Base-by-base conservation (phyloP, 2,329 filamentous ascomycete species). In the Alternaria sp. region DNA sequence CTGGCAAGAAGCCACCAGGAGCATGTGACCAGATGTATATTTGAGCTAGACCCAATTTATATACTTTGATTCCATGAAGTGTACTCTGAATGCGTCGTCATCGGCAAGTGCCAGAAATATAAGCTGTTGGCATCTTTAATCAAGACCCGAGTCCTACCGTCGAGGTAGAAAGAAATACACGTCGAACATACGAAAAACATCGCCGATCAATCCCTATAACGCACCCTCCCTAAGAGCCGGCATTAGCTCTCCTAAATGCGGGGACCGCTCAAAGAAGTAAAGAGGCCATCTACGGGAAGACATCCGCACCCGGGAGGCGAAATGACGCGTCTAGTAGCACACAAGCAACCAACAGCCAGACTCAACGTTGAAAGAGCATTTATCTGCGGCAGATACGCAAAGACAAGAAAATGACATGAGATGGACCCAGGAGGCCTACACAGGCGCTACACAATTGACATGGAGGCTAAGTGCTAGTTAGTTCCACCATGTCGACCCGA, bases 181-280 rank as follows among this genome's bases (percentile, higher is more conserved):
- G 13, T 49, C 2, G 19, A 51, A 23, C 10, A 45, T 21, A 4
- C 1, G 8, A 21, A 45, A 19, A 5, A 11, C 17, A 45, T 19
- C 11, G 19, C 17, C 13, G 19, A 21, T 52, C 13, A 25, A 32
- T 23, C 1, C 13, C 28, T 61, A 49, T 28, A 45, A 51, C 13
- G 17, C 23, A 25, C 30, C 3, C 25, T 44, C n/a, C 28, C 43
- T 32, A 32, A 46, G 17, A 56, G 17, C 43, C 25, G 53, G 53
- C 46, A 57, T 50, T 61, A 43, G 55, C 49, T 26, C 40, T 61
- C 25, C 53, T 32, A 25, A 25, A 59, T 59, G 61, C 50, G 58
- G 63, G 63, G 66, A 59, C 53, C 55, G 50, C 66, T 65, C 17
- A 26, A 63, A 62, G 28, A 58, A 61, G 63, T 23, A 44, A 66